Evolutionary conservation across 306 rosid genomes (phyloP).

Genomic region (Erythrophleum fordii): DNA sequence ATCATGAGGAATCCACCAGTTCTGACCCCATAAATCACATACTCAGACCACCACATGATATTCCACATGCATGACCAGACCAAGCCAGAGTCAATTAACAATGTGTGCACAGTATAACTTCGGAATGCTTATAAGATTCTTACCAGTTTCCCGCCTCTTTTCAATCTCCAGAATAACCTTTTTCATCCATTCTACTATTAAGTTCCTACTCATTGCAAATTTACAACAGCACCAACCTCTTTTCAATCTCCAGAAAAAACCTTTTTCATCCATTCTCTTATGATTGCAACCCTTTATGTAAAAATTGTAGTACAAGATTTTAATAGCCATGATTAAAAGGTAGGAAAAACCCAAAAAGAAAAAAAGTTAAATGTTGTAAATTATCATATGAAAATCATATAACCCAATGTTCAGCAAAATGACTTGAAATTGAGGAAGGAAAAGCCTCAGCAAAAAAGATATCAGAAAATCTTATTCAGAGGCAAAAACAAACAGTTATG

Average conservation of each 20-base stretch:
- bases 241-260: too few species aligned
- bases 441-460: slow-evolving; percentile 23
- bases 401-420: slow-evolving; percentile 15
- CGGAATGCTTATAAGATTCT: slow-evolving; percentile 28
- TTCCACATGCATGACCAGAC: slow-evolving; percentile 33
- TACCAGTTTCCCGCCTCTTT: neutral
- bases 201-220: slow-evolving; percentile 27
- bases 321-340: slow-evolving; percentile 7
- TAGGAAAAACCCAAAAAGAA: neutral
- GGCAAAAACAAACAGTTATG: slow-evolving; percentile 44
- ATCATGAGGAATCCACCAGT: neutral
- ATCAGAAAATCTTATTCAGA: slow-evolving; percentile 33
- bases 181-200: slow-evolving; percentile 13
- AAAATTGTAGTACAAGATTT: neutral
- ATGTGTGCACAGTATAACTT: neutral
- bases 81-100: slow-evolving; percentile 14
- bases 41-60: neutral
- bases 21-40: slow-evolving; percentile 28
- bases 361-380: slow-evolving; percentile 10
- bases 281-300: neutral
- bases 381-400: slow-evolving; percentile 7
- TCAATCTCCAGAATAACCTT: slow-evolving; percentile 19
- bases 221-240: slow-evolving; percentile 31
- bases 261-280: too few species aligned
- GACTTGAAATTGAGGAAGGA: slow-evolving; percentile 24